phyloP scores from a whole-genome alignment of 2,329 filamentous ascomycete genomes.

The Pestalotiopsis sp. region DNA sequence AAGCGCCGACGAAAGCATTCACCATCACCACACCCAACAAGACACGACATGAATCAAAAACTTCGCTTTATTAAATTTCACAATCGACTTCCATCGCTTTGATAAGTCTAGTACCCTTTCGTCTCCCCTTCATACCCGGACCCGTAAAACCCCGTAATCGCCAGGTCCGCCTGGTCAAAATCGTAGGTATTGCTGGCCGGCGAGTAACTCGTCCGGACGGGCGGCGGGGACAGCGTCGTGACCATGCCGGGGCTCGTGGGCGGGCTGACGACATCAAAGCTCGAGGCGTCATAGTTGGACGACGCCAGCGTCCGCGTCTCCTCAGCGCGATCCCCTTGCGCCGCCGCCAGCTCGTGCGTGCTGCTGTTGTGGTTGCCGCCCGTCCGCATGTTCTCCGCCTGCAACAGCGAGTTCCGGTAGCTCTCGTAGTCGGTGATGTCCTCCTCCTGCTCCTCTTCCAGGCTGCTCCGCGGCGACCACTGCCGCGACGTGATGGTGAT shows the following conservation, averaged over 20 bases:
- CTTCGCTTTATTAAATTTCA: neutral
- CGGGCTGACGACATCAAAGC: neutral
- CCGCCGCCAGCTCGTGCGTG: neutral
- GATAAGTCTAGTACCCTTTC: neutral
- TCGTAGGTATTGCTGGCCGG: neutral
- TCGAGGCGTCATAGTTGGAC: constrained; percentile 7
- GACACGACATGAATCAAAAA: neutral
- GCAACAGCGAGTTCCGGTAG: neutral
- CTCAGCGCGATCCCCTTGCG: neutral
- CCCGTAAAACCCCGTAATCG: constrained; percentile 5
- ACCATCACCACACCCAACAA: neutral
- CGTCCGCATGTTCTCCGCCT: neutral
- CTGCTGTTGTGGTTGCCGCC: neutral
- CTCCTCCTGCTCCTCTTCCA: neutral
- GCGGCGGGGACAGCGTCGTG: constrained; percentile 1
- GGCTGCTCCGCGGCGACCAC: neutral
- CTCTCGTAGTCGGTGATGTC: constrained; percentile 3
- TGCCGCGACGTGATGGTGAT: constrained; percentile 2
- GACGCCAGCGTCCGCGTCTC: constrained; percentile 4
- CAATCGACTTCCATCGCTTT: neutral
- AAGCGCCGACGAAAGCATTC: no score
- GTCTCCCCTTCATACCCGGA: neutral
- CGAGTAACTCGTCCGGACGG: neutral
- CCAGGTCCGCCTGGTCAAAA: constrained; percentile 4
- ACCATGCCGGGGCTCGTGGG: neutral